Base-by-base conservation (phyloP, 108 stramenopile genomes). In the Aureococcus anophagefferens region DNA sequence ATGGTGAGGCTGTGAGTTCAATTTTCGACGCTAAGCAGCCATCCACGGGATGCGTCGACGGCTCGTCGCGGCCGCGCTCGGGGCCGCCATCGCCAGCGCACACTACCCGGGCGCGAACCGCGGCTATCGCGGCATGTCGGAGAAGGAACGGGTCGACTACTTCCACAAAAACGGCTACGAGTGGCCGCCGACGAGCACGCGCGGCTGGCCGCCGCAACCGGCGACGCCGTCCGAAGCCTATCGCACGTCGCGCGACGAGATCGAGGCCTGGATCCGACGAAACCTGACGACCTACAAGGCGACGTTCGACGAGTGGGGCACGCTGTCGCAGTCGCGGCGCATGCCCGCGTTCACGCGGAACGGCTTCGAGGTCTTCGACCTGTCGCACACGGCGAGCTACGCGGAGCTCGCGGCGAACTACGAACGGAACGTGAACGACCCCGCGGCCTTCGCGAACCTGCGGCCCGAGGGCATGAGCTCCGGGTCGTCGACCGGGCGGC, bases 281-380 rank as follows among this genome's bases (percentile, higher is more conserved):
- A 13, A 33, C 32, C 25, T 59, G 30, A 64, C 64, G 64, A 31
- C 64, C 3, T 33, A 59, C 32, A 31, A 64, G 64, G 32, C 32
- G 30, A 64, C 13, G 32, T 64, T 9, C 14, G 30, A 31, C 30
- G 64, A 64, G 64, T 64, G 64, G 64, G 13, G 15, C 18, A 64
- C 32, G 32, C 30, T 64, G 30, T 5, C 29, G 30, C 68, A 68
- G 31, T 51, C 46, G 29, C 29, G 68, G 51, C 11, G 1, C 30
- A 59, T 67, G 63, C 67, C 66, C 15, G 7, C 33, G 0, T 68
- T 73, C 32, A 75, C 74, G 31, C 68, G 69, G 35, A 9, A 17
- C 46, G 74, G 74, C 3, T 75, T 75, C 35, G 32, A 69, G 30
- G 33, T 69, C 28, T 3, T 59, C 21, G 51, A 59, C 51, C 1